Percentiles rank a stretch among this genome's conserved stretches.
Evolutionary conservation across 2,329 filamentous ascomycete genomes (phyloP).

Genomic region (Scytalidium sp.): DNA sequence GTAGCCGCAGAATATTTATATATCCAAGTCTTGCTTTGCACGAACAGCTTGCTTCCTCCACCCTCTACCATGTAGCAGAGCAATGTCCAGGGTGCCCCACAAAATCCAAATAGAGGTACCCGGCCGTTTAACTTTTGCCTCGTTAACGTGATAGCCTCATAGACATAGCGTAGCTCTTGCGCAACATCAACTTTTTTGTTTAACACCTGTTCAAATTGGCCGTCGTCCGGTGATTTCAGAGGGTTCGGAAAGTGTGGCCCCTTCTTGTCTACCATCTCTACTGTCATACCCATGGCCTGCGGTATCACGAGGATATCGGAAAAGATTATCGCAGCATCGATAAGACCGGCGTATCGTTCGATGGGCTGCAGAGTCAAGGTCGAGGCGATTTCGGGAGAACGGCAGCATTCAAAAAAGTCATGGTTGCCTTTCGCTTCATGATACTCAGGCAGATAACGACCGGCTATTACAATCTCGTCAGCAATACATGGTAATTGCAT

Average conservation of each 20-base stretch:
- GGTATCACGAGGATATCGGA: slow-evolving; percentile 97
- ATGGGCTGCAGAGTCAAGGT: slow-evolving; percentile 93
- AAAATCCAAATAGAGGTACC: slow-evolving; percentile 94
- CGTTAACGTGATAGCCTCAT: slow-evolving; percentile 90
- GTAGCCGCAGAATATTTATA: slow-evolving; percentile 82
- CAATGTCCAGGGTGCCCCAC: slow-evolving; percentile 93
- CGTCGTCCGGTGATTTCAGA: slow-evolving; percentile 73
- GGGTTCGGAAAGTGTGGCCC: slow-evolving; percentile 92
- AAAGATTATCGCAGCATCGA: slow-evolving; percentile 98
- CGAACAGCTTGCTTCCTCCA: slow-evolving; percentile 92
- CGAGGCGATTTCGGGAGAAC: slow-evolving; percentile 86
- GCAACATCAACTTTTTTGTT: slow-evolving; percentile 78
- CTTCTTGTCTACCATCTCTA: slow-evolving; percentile 97
- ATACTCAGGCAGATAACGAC: slow-evolving; percentile 96
- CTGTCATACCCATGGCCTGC: slow-evolving; percentile 97
- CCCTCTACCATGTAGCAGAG: slow-evolving; percentile 99
- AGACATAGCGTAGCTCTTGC: slow-evolving; percentile 86
- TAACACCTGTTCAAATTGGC: slow-evolving; percentile 78
- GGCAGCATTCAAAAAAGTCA: slow-evolving; percentile 98
- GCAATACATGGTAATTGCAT: neutral
- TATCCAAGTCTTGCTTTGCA: slow-evolving; percentile 93
- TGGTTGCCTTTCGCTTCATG: slow-evolving; percentile 86
- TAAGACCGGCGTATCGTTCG: slow-evolving; percentile 82
- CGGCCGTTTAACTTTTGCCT: slow-evolving; percentile 82
- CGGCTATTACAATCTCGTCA: slow-evolving; percentile 55